phyloP scores from a whole-genome alignment of 805 yeast species.

The Barnettozyma sucrosica region DNA sequence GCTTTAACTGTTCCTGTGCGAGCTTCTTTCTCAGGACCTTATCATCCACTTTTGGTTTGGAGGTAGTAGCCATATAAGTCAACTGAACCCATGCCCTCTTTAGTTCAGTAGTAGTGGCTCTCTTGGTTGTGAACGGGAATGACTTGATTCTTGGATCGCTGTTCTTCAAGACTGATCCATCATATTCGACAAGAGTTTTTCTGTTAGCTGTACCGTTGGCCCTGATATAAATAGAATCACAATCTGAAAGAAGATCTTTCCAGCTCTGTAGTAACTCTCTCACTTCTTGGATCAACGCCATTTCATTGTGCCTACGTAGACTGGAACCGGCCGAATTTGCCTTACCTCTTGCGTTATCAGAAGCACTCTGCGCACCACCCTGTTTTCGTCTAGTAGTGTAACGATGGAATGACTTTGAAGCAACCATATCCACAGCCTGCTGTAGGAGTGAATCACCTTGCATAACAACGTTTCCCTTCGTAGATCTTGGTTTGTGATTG shows the following conservation, averaged over 20 bases:
- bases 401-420: conserved; percentile 84
- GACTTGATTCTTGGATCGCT: conserved; percentile 58
- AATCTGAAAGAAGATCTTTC: conserved; percentile 52
- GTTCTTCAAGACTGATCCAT: conserved; percentile 44
- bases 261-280: conserved; percentile 60
- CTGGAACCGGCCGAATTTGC: conserved; percentile 95
- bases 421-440: conserved; percentile 60
- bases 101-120: conserved; percentile 80
- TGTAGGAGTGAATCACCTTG: conserved; percentile 45
- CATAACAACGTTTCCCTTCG: conserved; percentile 49
- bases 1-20: conserved; percentile 28
- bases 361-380: conserved; percentile 94
- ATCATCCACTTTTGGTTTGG: conserved; percentile 44
- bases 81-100: conserved; percentile 80
- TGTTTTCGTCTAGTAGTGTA: conserved; percentile 96
- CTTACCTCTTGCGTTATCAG: conserved; percentile 87
- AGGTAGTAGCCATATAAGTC: conserved; percentile 48
- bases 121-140: conserved; percentile 84
- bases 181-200: conserved; percentile 61
- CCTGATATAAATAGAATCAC: conserved; percentile 68
- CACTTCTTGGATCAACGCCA: conserved; percentile 74
- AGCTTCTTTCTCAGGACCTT: conserved; percentile 24
- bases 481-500: conserved; percentile 55
- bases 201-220: conserved; percentile 72
- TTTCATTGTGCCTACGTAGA: conserved; percentile 85